Evolutionary conservation across 306 rosid species (phyloP), one percentile per base, ranked within the genome.

Genomic region (Rosa rugosa): DNA sequence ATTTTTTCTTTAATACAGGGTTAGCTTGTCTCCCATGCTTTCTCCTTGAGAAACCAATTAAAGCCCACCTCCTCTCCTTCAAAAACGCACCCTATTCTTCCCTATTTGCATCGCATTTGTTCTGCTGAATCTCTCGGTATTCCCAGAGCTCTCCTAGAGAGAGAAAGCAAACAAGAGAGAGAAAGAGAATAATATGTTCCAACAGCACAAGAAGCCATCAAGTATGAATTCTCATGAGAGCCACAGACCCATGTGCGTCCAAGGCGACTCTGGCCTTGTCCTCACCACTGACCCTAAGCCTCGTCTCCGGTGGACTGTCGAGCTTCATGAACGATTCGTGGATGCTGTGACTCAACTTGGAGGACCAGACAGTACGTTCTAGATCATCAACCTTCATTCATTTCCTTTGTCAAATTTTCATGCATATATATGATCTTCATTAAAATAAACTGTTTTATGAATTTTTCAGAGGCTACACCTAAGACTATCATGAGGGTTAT

Each of bases 281-380:
- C 99, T 95, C 86, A 95, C 99, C 84, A 95, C 99, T 12, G 99
- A 95, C 84, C 99, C 98, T 0, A 95, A 95, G 75, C 99, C 99
- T 75, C 98, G 99, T 45, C 98, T 95, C 44, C 94, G 99, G 3
- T 95, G 99, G 99, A 95, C 99, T 1, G 97, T 91, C 36, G 99
- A 95, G 80, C 99, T 95, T 80, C 99, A 95, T 69, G 99, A 93
- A 44, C 98, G 99, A 72, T 95, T 95, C 27, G 99, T 95, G n/a
- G 99, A 95, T 56, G 99, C 99, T 51, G 99, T 95, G 59, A 91
- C 94, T 69, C 99, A 93, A 83, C 99, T 95, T 38, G 99, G 99
- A 79, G 99, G 99, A 13, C 99, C 99, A 65, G 99, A 95, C 41
- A 95, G 99, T 95, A 89, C 72, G 83, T 36, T 56, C 34, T 70